These are phyloP conservation scores for Yueomyces sinensis DNA, from an alignment of 805 yeast genomes.

Conservation along the genomic window DNA sequence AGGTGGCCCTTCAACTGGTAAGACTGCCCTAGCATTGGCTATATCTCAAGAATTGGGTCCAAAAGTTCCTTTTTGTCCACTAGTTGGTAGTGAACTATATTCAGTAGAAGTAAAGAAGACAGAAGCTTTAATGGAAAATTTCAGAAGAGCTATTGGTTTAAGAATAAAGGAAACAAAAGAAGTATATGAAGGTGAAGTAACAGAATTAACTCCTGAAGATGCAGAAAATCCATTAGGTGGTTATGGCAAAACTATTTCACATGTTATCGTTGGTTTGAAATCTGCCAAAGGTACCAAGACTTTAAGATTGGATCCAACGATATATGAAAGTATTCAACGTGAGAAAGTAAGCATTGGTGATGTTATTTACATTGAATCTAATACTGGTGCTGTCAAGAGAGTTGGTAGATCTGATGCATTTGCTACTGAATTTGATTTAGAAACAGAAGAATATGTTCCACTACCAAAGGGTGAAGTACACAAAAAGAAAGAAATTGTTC, in stretches of 20 bases:
- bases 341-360: conserved; percentile 93
- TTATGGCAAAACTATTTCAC: conserved; percentile 91
- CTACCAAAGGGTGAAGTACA: conserved; percentile 98
- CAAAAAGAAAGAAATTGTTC: conserved; percentile 94
- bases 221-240: conserved; percentile 96
- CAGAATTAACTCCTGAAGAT: conserved; percentile 90
- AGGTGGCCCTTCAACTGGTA: conserved; percentile 98
- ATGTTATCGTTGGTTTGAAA: conserved; percentile 87
- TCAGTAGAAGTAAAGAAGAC: conserved; percentile 97
- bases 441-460: conserved; percentile 97
- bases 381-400: conserved; percentile 93
- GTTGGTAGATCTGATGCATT: conserved; percentile 98
- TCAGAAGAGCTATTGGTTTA: conserved; percentile 90
- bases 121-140: conserved; percentile 90
- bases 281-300: conserved; percentile 87
- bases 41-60: conserved; percentile 94
- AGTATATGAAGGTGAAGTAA: conserved; percentile 96
- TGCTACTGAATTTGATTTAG: conserved; percentile 95
- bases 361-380: conserved; percentile 92
- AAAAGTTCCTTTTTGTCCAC: conserved; percentile 94
- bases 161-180: conserved; percentile 95
- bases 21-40: conserved; percentile 93
- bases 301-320: conserved; percentile 79
- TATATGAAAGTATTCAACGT: conserved; percentile 87
- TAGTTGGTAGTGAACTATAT: conserved; percentile 87